Evolutionary conservation across 768 basidiomycete genomes (phyloP), one percentile per base, ranked within the genome.

Genomic region (Podaxis sp.): DNA sequence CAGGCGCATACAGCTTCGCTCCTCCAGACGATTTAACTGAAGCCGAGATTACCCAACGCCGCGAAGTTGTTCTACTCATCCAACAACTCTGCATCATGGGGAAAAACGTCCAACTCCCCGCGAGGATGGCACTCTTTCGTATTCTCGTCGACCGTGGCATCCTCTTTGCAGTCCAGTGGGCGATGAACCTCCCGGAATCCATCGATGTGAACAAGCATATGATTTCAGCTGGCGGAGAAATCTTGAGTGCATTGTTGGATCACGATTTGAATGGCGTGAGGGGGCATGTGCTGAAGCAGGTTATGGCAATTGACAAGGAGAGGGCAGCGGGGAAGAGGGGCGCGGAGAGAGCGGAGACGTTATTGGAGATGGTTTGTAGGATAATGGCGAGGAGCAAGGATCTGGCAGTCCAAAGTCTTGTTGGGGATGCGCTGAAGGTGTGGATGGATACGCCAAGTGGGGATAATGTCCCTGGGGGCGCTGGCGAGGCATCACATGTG

Each of bases 21-120:
- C 83, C 87, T 40, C 79, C 83, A 6, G 85, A 83, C 57, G 76
- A 82, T 55, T 77, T 87, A 46, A 75, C 80, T n/a, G 82, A 82
- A 54, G 79, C 77, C 22, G 87, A 87, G 38, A 74, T 85, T 56
- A 74, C 71, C 33, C 80, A 85, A 38, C 85, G 88, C 64, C 84
- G 85, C 37, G 91, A 96, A 67, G 90, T 95, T 27, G 84, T 98
- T 52, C 76, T 90, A 49, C 88, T 99, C 65, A 80, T 99, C 51
- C 94, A 97, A 68, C 94, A 98, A 66, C 84, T 98, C 8, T 92
- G 93, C 69, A 82, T 89, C 61, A 96, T 99, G 92, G 95, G 93
- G 63, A 99, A 98, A 82, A 95, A 94, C 70, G 90, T 98, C 8
- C 96, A 98, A 72, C 81, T 97, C 17, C 89, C 91, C 15, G 84